phyloP scores from a whole-genome alignment of 305 asterid genomes.

The Lippia alba region DNA sequence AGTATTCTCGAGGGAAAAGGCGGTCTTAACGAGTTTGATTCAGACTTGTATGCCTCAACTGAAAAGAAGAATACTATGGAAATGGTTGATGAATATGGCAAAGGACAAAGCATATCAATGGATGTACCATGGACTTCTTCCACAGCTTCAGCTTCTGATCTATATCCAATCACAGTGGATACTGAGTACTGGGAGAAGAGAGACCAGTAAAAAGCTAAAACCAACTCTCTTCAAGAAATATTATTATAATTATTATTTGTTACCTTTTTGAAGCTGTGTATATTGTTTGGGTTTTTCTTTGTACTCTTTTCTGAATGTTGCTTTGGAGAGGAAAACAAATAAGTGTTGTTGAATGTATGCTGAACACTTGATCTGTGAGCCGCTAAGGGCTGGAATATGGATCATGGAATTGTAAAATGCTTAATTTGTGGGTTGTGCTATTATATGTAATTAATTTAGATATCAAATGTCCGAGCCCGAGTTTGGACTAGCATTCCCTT shows the following conservation, averaged over 20 bases:
- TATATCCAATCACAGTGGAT: slow-evolving; percentile 49
- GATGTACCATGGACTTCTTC: slow-evolving; percentile 54
- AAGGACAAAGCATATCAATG: slow-evolving; percentile 41
- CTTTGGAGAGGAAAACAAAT: not conserved
- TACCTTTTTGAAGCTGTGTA: not conserved
- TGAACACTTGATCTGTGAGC: not conserved
- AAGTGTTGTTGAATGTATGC: not conserved
- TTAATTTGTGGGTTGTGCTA: no score
- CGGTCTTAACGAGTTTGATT: slow-evolving; percentile 31
- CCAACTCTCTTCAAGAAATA: not conserved
- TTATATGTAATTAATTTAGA: no score
- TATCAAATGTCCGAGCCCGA: no score
- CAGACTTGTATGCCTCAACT: slow-evolving; percentile 27
- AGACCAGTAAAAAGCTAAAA: not conserved
- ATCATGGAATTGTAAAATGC: no score
- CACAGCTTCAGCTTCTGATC: slow-evolving; percentile 48
- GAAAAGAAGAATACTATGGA: slow-evolving; percentile 22
- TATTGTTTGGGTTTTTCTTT: slow-evolving; percentile 2
- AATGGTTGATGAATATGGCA: slow-evolving; percentile 7
- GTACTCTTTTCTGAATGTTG: not conserved
- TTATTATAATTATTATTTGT: not conserved
- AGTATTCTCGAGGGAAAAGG: slow-evolving; percentile 67
- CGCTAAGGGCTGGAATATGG: no score
- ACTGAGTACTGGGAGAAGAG: slow-evolving; percentile 54
- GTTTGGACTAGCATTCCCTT: no score